A percentile compares a stretch with the other conserved stretches of the same genome.
phyloP scores from a whole-genome alignment of 805 yeast genomes.

The Lachancea waltii region DNA sequence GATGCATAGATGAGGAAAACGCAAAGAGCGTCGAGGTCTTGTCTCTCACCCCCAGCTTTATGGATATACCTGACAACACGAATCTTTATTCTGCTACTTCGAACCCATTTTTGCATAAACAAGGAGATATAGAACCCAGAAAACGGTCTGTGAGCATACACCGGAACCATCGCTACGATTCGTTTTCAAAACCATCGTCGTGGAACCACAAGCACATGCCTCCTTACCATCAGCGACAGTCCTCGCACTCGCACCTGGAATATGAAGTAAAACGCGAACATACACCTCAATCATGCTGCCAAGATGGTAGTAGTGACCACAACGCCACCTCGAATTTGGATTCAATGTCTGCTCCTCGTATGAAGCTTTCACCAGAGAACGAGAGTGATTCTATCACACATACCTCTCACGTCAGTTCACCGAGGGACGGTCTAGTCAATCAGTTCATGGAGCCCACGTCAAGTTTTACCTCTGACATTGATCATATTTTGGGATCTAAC shows the following conservation, averaged over 20 bases:
- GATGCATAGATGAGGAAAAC: conserved; percentile 15
- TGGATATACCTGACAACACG: conserved; percentile 32
- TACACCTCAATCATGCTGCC: not conserved
- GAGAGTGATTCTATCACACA: conserved; percentile 5
- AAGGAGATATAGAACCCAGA: conserved; percentile 2
- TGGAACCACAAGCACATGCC: not conserved
- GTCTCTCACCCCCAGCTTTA: conserved; percentile 37
- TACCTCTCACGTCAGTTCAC: conserved; percentile 5
- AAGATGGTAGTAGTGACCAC: conserved; percentile 14
- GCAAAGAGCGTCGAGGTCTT: conserved; percentile 34
- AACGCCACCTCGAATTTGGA: conserved; percentile 14
- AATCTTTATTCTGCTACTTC: conserved; percentile 8
- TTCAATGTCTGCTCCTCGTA: conserved; percentile 13
- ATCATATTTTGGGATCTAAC: conserved; percentile 9
- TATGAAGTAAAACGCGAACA: not conserved
- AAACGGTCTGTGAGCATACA: conserved; percentile 12
- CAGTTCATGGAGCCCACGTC: conserved; percentile 8
- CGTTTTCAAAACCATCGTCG: not conserved
- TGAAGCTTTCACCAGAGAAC: conserved; percentile 14
- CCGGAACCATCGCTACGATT: conserved; percentile 11
- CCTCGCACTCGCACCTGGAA: not conserved
- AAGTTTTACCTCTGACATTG: conserved; percentile 10
- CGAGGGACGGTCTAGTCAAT: not conserved
- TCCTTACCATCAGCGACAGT: not conserved
- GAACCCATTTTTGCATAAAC: conserved; percentile 7